Evolutionary conservation across 305 asterid genomes (phyloP), one percentile per base, ranked within the genome.

Genomic region (Fraxinus baroniana): DNA sequence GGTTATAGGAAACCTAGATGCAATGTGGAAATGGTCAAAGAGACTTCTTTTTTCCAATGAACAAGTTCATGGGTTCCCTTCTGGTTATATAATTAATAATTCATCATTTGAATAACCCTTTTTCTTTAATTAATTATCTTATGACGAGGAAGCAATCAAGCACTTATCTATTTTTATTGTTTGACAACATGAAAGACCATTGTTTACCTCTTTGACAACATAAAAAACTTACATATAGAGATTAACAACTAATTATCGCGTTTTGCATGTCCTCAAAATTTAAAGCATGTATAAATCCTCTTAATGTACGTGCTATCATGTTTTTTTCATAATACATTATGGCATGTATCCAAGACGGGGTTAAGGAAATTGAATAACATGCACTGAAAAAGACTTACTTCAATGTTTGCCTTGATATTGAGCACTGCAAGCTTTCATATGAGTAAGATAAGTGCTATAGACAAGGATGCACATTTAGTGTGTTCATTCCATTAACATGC

Each of bases 341-440:
- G 33, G 26, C 18, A 22, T 22, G 72, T 8, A 62, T 62, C 72
- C 4, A 22, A 22, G 17, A 41, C 52, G 12, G 49, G 12, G 35
- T 52, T 77, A 28, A 64, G 76, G 68, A 68, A 41, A 60, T 41
- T 18, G 72, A 80, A 71, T 22, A 72, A 46, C 82, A 22, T 79
- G 15, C 28, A 44, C 68, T n/a, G 28, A 32, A 68, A 3, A 79
- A 24, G 4, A 28, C 18, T 74, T 26, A 7, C 8, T 32, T 74
- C 18, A 73, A 77, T 78, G 74, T 32, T 12, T 49, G 52, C 46
- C 17, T 49, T 49, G 20, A 62, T n/a, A 57, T 55, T 82, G 62
- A 36, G 68, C 39, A 55, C 26, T 44, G 9, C 44, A 71, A 18
- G 77, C 74, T 57, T 37, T 76, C 70, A 44, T 30, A 57, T 46